Base-by-base conservation (phyloP, 1,284 basidiomycete genomes). In the Leccinum pachyderme region DNA sequence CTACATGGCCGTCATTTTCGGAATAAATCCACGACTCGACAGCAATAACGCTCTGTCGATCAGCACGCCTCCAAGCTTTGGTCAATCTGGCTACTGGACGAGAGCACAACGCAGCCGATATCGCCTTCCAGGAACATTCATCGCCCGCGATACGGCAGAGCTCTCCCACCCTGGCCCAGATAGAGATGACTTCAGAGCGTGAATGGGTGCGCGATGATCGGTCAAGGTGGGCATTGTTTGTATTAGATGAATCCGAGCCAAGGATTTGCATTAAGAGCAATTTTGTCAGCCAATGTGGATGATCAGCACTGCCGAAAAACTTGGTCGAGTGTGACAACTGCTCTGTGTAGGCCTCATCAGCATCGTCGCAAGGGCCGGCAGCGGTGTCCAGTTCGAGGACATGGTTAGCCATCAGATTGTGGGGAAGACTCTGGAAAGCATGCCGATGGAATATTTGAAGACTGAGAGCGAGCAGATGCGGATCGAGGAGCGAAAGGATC, bases 201-300 rank as follows among this genome's bases (percentile, higher is more conserved):
- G 84, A 80, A 63, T 88, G 85, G 5, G 84, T 83, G 7, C 81
- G 80, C 11, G 82, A 79, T 0, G 77, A 76, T n/a, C 74, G 72
- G 28, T 83, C 81, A 29, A 77, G 75, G 18, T 47, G 73, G 67
- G 52, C 63, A 18, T 50, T 59, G 33, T 57, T 55, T 31, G 52
- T 22, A 35, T 44, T 62, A 8, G 74, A 73, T 0, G 74, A 74
- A 61, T 86, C 84, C 0, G 80, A 77, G 13, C 81, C 82, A 7
- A 91, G 76, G 7, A 91, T 80, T 64, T 89, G 87, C 49, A 84
- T 69, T 2, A 92, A 69, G 7, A 92, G 72, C 9, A 87, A 68
- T 59, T 81, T 84, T 6, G 90, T 91, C 41, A 92, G 72, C 89
- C 89, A 92, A 65, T 92, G 87, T 2, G 89, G 87, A 37, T 75